A percentile compares a stretch with the other conserved stretches of the same genome.
These are phyloP conservation scores for Imleria badia DNA, from an alignment of 768 basidiomycete genomes.

Conservation along the genomic window DNA sequence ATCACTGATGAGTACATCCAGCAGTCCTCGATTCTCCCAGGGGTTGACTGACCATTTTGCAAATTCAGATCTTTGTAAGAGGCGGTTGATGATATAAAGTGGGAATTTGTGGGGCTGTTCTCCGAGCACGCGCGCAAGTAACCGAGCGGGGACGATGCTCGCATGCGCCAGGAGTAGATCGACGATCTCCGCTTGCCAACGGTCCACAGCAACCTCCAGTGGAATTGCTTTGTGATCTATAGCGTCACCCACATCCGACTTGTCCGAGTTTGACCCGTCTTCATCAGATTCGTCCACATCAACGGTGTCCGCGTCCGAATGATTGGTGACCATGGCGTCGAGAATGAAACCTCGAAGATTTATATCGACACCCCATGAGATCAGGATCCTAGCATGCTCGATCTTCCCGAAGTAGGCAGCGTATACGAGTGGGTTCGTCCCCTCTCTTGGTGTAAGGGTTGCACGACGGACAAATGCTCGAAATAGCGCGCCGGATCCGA, in stretches of 20 bases:
- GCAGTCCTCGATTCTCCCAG: not conserved
- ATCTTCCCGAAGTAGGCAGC: not conserved
- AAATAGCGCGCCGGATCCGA: not conserved
- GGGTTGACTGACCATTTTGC: not conserved
- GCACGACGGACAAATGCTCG: not conserved
- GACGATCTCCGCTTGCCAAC: not conserved
- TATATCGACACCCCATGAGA: not conserved
- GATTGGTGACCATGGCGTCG: not conserved
- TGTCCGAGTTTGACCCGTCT: not conserved
- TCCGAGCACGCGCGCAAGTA: not conserved
- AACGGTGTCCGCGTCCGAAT: not conserved
- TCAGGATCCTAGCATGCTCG: not conserved
- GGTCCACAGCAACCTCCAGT: not conserved
- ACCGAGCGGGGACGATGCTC: not conserved
- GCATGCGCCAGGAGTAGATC: not conserved
- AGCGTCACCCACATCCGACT: not conserved
- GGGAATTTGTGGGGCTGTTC: not conserved
- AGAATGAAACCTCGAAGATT: not conserved
- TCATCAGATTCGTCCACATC: not conserved
- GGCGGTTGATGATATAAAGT: not conserved
- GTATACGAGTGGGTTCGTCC: constrained; percentile 10
- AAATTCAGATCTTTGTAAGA: not conserved
- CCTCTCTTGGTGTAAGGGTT: not conserved
- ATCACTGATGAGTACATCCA: not conserved
- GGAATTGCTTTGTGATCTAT: not conserved